Evolutionary conservation across 177 flowering plant species (phyloP), one percentile per base, ranked within the genome.

Genomic region (Telopea speciosissima): DNA sequence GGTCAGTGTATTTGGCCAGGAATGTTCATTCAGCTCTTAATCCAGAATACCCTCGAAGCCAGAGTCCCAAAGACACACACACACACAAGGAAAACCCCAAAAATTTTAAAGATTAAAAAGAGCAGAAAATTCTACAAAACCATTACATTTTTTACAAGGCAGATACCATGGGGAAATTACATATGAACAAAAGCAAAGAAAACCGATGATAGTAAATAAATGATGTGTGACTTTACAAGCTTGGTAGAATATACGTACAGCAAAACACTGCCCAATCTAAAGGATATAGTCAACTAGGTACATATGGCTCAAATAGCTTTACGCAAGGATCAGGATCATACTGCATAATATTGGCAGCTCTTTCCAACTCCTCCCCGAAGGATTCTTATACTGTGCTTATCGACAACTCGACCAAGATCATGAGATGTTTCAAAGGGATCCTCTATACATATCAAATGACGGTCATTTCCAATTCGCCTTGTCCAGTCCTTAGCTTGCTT

Each of bases 361-460:
- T 90, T 74, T 90, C 97, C 52, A 96, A 96, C 76, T 93, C 98
- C 74, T 88, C 98, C 74, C 87, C 96, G 80, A 68, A 96, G 71
- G 67, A 86, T 86, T 79, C 79, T 84, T 24, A 92, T 91, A 86
- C 88, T 92, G 79, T 72, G 68, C 80, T 85, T 92, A 78, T 95
- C 99, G 17, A 95, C 99, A 28, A 92, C 97, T 61, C 99, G 82
- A 56, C 99, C 98, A 67, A 95, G 88, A 79, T 95, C 98, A 78
- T 93, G 99, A 1, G 91, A 81, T 65, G 65, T 73, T 81, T 93
- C 92, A 69, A 96, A 92, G 3, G 99, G 98, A 76, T 96, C 99
- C 76, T 96, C 99, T 75, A 93, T 96, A 89, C 99, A 93, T 77
- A 96, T 93, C 77, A 96, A 75, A 81, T 96, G 99, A 0, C 99